Base-by-base conservation (phyloP, 495 filamentous ascomycete species). In the Geoglossum glabrum region DNA sequence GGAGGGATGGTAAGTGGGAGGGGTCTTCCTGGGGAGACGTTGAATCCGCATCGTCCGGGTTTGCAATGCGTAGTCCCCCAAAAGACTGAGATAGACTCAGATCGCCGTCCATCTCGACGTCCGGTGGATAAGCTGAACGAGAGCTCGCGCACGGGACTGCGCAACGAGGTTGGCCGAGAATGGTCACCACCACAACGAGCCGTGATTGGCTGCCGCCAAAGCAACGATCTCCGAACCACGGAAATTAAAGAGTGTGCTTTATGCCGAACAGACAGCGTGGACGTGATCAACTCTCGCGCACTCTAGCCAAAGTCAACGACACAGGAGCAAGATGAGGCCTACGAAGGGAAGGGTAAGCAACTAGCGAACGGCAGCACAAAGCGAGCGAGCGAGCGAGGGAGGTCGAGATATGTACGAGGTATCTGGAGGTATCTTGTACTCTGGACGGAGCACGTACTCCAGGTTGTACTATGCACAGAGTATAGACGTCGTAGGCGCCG, bases 51-150 rank as follows among this genome's bases (percentile, higher is more conserved):
- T 92, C 81, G 74, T 96, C 90, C 45, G 93, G 92, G 68, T 99
- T 99, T 60, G 93, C 93, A 65, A 97, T 97, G 63, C 92, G 85
- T 68, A 99, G 74, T 62, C 93, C 93, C 56, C 93, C 93, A 61
- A 99, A 76, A 59, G 87, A 85, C 70, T 88, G 85, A 57, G 92
- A 93, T 54, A 98, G 79, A 68, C 86, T 96, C 62, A 95, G 71
- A 70, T 96, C 90, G 65, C 85, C 86, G 67, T 90, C 85, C 90
- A 95, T 96, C 25, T 47, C 28, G 40, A 23, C 8, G 40, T 47
- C 0, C 1, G 5, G 34, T 19, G 23, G 54, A 25, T 27, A 33
- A 46, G 23, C 3, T 19, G 3, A 25, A 8, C 4, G 40, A 13
- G 54, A 25, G 6, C 21, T 25, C 3, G 54, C 36, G 54, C 54